These are phyloP conservation scores for Vaccinium darrowii DNA, from an alignment of 148 eudicot genomes.

Conservation along the genomic window DNA sequence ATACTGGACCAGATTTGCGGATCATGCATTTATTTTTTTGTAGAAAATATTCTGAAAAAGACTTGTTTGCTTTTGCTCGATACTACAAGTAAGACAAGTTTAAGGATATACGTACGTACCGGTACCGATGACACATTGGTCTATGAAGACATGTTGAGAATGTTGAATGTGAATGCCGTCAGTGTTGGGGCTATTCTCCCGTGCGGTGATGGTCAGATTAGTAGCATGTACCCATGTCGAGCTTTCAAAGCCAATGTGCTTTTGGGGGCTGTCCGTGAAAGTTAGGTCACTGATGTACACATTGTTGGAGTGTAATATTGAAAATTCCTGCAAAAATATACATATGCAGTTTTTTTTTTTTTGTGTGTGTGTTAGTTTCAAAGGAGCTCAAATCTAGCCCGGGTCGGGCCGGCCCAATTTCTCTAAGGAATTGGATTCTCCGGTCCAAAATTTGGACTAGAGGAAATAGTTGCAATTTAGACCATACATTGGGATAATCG, in stretches of 20 bases:
- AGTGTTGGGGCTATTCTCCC: conserved; percentile 14
- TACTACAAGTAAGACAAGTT: neutral
- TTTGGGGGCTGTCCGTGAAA: conserved; percentile 17
- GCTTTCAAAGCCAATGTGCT: conserved; percentile 18
- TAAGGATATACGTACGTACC: neutral
- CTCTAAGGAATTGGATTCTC: too few relatives aligned
- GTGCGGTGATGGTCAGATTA: conserved; percentile 18
- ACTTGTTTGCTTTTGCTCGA: too few relatives aligned
- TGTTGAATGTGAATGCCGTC: conserved; percentile 21
- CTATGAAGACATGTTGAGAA: conserved; percentile 11
- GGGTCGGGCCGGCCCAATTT: too few relatives aligned
- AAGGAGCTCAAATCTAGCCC: too few relatives aligned
- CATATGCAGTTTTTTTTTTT: too few relatives aligned
- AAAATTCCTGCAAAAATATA: conserved; percentile 10
- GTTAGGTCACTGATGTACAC: conserved; percentile 11
- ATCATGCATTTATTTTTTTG: too few relatives aligned
- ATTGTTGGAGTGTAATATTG: conserved; percentile 6
- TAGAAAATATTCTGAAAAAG: too few relatives aligned
- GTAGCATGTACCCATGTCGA: conserved; percentile 6
- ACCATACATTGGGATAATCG: too few relatives aligned
- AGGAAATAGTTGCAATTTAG: too few relatives aligned
- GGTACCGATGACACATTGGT: neutral
- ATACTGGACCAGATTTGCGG: too few relatives aligned
- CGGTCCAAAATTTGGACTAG: too few relatives aligned
- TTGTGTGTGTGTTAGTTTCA: too few relatives aligned